phyloP scores from a whole-genome alignment of 768 basidiomycete genomes.

The Suillus subalutaceus region DNA sequence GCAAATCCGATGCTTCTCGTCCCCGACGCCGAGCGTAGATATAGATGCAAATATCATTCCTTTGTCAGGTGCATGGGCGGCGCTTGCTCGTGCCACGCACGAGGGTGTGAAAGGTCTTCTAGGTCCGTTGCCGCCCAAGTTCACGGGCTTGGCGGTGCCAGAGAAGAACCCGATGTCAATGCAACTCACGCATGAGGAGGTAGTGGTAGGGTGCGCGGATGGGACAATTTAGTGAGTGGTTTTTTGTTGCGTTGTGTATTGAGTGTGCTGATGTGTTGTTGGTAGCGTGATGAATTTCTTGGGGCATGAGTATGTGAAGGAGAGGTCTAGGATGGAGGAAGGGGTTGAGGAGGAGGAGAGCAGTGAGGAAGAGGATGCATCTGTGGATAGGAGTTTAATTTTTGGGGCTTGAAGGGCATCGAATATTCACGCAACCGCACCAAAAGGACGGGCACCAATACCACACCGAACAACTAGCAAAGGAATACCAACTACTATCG shows the following conservation, averaged over 20 bases:
- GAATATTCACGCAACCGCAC: background rate
- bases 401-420: background rate
- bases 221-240: conserved; percentile 84
- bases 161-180: conserved; percentile 96
- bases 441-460: background rate
- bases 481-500: background rate
- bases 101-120: conserved; percentile 58
- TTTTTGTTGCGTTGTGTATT: conserved; percentile 6
- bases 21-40: conserved; percentile 49
- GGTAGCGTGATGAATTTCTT: conserved; percentile 64
- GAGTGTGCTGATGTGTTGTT: conserved; percentile 17
- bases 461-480: background rate
- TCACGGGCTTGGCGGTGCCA: conserved; percentile 78
- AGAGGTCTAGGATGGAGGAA: conserved; percentile 15
- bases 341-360: conserved; percentile 1
- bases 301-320: conserved; percentile 55
- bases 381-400: conserved; percentile 2
- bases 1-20: conserved; percentile 17
- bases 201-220: conserved; percentile 87
- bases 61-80: conserved; percentile 76
- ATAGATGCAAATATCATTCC: conserved; percentile 68
- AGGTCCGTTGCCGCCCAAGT: conserved; percentile 67
- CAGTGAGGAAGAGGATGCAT: background rate
- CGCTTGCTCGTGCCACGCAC: conserved; percentile 49
- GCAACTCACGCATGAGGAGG: conserved; percentile 88